Evolutionary conservation across 352 stramenopile species (phyloP).

Genomic region (Ophiocytium majus): DNA sequence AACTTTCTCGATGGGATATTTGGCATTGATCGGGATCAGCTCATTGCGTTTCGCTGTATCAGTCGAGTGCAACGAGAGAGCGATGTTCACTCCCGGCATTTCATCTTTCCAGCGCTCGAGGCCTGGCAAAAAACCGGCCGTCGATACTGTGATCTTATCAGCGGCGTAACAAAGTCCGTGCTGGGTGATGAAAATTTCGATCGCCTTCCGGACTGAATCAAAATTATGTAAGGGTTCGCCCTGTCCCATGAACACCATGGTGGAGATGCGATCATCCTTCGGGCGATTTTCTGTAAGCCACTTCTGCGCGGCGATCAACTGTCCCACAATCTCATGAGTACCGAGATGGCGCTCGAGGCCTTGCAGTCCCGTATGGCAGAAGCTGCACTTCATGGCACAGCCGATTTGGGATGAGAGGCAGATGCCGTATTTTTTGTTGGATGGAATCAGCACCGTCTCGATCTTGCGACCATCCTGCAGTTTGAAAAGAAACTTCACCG

Average conservation of each 20-base stretch:
- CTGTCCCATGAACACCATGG: constrained; percentile 10
- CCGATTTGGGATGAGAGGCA: constrained; percentile 6
- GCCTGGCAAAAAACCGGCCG: background rate
- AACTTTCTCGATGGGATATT: background rate
- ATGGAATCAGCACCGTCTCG: constrained; percentile 11
- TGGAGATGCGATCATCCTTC: background rate
- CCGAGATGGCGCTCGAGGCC: background rate
- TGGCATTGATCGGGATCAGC: background rate
- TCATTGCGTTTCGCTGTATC: constrained; percentile 3
- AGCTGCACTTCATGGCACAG: constrained; percentile 10
- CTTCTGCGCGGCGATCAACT: constrained; percentile 4
- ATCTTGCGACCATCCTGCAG: background rate
- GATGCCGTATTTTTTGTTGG: constrained; percentile 15
- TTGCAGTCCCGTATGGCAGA: constrained; percentile 9
- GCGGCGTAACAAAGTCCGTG: background rate
- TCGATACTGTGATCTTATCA: constrained; percentile 8
- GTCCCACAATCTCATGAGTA: constrained; percentile 7
- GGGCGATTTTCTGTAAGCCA: constrained; percentile 8
- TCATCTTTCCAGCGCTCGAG: constrained; percentile 9
- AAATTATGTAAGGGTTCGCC: constrained; percentile 10
- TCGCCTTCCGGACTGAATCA: background rate
- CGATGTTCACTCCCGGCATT: constrained; percentile 11
- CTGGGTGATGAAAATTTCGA: constrained; percentile 2
- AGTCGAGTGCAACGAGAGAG: constrained; percentile 8
- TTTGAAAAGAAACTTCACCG: constrained; percentile 11